Evolutionary conservation across 768 basidiomycete genomes (phyloP), one percentile per base, ranked within the genome.

Genomic region (Tylopilus plumbeoviolaceoides): DNA sequence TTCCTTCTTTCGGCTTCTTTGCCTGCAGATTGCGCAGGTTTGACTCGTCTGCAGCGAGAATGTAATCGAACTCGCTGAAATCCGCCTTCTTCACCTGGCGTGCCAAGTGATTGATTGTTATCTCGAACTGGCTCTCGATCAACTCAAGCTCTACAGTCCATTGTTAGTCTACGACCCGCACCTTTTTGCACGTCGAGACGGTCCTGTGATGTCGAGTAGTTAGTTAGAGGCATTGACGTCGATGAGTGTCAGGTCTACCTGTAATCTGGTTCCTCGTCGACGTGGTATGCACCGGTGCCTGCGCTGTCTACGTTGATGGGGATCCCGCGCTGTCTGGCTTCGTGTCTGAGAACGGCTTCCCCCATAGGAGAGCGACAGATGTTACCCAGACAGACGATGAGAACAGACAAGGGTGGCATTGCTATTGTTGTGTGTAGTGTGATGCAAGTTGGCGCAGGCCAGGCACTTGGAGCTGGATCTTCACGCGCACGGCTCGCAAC

Each of bases 301-400:
- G 87, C 88, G 47, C 89, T 91, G 60, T 94, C 91, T 28, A 94
- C 87, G 12, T 68, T 62, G 55, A 94, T 75, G 45, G 85, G 78
- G 38, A 90, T 63, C 12, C 82, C 82, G 31, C 88, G 82, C 60
- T 83, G 77, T 45, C 75, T 70, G 9, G 87, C 89, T 52, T 83
- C 78, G 49, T 90, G 77, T 54, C 72, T 76, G 28, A 95, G 76
- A 21, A 95, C 89, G 2, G 91, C 93, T 72, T 94, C 91, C 28
- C 91, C 93, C 83, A 95, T 91, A 0, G 93, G 92, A 21, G 90
- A 92, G 31, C 93, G 85, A 65, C 91, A 91, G 53, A 91, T 91
- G 65, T 91, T 91, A 12, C 89, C 89, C 52, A 91, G 70, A 59
- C 90, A 92, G 35, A 91, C 88, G 55, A 91, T 70, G 45, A 92